Conservation (phyloP, 2,329 filamentous ascomycete species). For the Botrytis sinoallii region DNA sequence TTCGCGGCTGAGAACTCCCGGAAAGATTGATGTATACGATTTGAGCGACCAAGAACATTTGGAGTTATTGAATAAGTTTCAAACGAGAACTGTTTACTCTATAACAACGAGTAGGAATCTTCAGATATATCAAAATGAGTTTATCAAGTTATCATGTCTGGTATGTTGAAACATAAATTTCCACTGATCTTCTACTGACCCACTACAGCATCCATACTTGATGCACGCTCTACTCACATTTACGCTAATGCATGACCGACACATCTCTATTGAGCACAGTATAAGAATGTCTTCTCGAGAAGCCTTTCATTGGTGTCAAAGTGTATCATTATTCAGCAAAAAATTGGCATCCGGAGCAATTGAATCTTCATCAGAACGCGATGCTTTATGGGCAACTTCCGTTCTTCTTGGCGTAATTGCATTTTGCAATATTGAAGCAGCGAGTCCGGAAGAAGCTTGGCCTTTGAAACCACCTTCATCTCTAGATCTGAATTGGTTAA, state of each 20-base stretch:
- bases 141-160: slow-evolving; percentile 41
- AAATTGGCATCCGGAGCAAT: slow-evolving; percentile 40
- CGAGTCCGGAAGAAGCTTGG: slow-evolving; percentile 50
- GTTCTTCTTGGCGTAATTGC: slow-evolving; percentile 47
- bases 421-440: slow-evolving; percentile 45
- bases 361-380: slow-evolving; percentile 41
- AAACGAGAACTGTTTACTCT: slow-evolving; percentile 43
- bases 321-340: slow-evolving; percentile 47
- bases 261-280: slow-evolving; percentile 34
- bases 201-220: slow-evolving; percentile 38
- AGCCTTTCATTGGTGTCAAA: slow-evolving; percentile 48
- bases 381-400: slow-evolving; percentile 48
- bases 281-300: slow-evolving; percentile 38
- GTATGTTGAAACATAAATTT: slow-evolving; percentile 36
- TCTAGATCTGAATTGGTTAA: slow-evolving; percentile 56
- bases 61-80: slow-evolving; percentile 43
- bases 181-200: neutral
- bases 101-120: slow-evolving; percentile 39
- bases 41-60: slow-evolving; percentile 30
- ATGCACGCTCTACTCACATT: slow-evolving; percentile 53
- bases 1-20: slow-evolving; percentile 4
- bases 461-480: slow-evolving; percentile 47
- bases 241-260: slow-evolving; percentile 52
- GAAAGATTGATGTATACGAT: neutral
- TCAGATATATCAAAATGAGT: slow-evolving; percentile 39